Percentiles rank a stretch among this genome's conserved stretches.
phyloP scores from a whole-genome alignment of 331 rosid genomes.

The Dryas integrifolia region DNA sequence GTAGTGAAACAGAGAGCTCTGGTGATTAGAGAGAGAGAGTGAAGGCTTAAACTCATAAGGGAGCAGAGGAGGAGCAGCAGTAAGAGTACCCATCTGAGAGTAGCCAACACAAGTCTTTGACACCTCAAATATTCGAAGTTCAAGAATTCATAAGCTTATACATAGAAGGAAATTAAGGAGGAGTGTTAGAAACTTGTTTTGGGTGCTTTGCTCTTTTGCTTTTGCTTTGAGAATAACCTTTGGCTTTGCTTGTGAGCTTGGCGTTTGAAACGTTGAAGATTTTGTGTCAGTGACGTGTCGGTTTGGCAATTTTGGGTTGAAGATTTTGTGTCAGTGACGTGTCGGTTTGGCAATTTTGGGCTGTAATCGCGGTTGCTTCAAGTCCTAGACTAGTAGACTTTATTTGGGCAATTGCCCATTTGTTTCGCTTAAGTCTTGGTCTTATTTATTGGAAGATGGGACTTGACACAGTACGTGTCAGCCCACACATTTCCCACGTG shows the following conservation, averaged over 20 bases:
- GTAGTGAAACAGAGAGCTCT: conserved; percentile 23
- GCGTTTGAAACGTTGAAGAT: conserved; percentile 1
- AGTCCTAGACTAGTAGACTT: too few species aligned
- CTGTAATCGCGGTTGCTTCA: too few species aligned
- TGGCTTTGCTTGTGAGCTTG: conserved; percentile 12
- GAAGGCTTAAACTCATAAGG: conserved; percentile 47
- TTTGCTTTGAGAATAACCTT: background rate
- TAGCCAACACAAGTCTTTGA: background rate
- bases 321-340: conserved; percentile 6
- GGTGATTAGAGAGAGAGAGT: conserved; percentile 35
- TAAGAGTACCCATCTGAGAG: conserved; percentile 49
- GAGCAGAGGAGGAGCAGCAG: conserved; percentile 42
- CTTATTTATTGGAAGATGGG: too few species aligned
- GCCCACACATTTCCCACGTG: too few species aligned
- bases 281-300: conserved; percentile 2
- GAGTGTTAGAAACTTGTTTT: background rate
- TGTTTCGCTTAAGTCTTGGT: too few species aligned
- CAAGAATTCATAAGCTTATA: background rate
- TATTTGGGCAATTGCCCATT: too few species aligned
- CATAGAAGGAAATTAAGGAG: background rate
- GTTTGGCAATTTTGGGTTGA: background rate
- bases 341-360: background rate
- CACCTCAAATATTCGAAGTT: too few species aligned
- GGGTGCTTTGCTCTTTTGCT: conserved; percentile 21
- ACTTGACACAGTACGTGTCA: too few species aligned